Evolutionary conservation across 2,329 filamentous ascomycete species (phyloP).

Genomic region (Periconia macrospinosa): DNA sequence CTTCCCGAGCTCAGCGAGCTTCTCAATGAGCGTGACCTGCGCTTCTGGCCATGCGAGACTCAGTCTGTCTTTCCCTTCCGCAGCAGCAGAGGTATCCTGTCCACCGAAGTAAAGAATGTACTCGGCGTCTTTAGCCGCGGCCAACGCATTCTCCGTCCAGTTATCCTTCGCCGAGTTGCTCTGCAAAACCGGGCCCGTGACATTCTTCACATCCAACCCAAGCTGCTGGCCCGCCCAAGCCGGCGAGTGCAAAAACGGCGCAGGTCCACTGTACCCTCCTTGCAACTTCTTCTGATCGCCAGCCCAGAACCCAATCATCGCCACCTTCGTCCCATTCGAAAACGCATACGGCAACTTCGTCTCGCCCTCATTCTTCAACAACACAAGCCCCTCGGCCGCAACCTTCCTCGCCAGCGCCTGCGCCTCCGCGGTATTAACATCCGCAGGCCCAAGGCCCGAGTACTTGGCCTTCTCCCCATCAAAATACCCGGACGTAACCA

Average conservation of each 20-base stretch:
- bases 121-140: slow-evolving; percentile 49
- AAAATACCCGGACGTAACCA: slow-evolving; percentile 62
- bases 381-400: slow-evolving; percentile 48
- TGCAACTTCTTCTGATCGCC: slow-evolving; percentile 61
- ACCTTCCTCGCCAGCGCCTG: slow-evolving; percentile 61
- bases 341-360: slow-evolving; percentile 49
- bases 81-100: slow-evolving; percentile 57
- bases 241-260: slow-evolving; percentile 60
- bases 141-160: slow-evolving; percentile 12
- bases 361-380: slow-evolving; percentile 55
- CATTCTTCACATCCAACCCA: slow-evolving; percentile 45
- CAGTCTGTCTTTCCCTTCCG: slow-evolving; percentile 56
- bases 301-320: slow-evolving; percentile 62
- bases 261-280: slow-evolving; percentile 61
- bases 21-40: slow-evolving; percentile 56
- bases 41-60: slow-evolving; percentile 56
- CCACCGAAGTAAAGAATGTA: slow-evolving; percentile 60
- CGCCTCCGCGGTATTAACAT: slow-evolving; percentile 59
- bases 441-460: slow-evolving; percentile 54
- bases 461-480: slow-evolving; percentile 54
- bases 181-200: slow-evolving; percentile 16
- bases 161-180: slow-evolving; percentile 14
- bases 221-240: slow-evolving; percentile 55
- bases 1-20: slow-evolving; percentile 52
- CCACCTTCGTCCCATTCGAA: slow-evolving; percentile 48